Evolutionary conservation across 2,329 filamentous ascomycete genomes (phyloP).

Genomic region (Catunica adiposa): DNA sequence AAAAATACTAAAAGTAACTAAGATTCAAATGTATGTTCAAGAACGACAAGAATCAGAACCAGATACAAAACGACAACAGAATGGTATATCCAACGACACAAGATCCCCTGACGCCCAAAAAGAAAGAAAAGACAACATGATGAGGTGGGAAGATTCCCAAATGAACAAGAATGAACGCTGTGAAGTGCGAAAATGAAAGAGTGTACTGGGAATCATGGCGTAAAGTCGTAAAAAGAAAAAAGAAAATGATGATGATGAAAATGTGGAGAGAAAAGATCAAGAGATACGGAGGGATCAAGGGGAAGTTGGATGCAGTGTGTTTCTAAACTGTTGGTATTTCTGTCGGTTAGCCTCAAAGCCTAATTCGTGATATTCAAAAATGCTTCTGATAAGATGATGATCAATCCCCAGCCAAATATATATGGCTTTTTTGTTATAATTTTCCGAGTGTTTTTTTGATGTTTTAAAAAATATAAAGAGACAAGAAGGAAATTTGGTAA

Average conservation of each 20-base stretch:
- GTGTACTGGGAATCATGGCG: background rate
- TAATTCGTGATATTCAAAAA: background rate
- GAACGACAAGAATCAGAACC: background rate
- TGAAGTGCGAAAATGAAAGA: background rate
- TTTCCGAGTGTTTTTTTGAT: slow-evolving; percentile 13
- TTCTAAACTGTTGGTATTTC: background rate
- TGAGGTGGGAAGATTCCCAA: background rate
- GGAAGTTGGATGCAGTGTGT: background rate
- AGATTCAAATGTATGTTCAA: background rate
- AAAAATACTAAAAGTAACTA: background rate
- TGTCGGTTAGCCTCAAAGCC: background rate
- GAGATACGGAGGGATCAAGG: no score
- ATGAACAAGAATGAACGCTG: background rate
- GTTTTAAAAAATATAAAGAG: slow-evolving; percentile 2
- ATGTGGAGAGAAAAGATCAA: background rate
- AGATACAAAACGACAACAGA: background rate
- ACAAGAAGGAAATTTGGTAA: slow-evolving; percentile 19
- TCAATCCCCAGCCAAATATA: slow-evolving; percentile 7
- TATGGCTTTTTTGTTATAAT: background rate
- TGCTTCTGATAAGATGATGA: background rate
- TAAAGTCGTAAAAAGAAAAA: background rate
- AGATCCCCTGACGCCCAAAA: background rate
- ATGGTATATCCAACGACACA: slow-evolving; percentile 1
- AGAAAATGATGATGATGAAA: background rate
- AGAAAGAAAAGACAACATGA: background rate